These are phyloP conservation scores for Schizophyllum amplum DNA, from an alignment of 1,284 basidiomycete genomes.

Conservation along the genomic window DNA sequence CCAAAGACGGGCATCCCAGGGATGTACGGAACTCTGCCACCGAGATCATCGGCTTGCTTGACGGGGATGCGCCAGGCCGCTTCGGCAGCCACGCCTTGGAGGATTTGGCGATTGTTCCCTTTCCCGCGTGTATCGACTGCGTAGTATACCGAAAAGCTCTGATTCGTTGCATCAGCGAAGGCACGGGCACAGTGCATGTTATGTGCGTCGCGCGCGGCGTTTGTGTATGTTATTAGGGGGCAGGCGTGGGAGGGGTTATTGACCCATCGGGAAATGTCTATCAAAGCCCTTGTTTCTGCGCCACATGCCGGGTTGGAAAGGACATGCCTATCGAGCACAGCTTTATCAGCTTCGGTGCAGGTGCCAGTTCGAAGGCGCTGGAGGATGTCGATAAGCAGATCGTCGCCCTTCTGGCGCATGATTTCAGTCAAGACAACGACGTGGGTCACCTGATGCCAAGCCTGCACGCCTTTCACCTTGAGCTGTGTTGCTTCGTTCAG, in stretches of 20 bases:
- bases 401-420: constrained; percentile 11
- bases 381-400: constrained; percentile 9
- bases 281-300: background rate
- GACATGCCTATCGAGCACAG: constrained; percentile 6
- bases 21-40: constrained; percentile 10
- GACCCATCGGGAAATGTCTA: constrained; percentile 7
- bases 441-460: constrained; percentile 8
- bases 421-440: constrained; percentile 11
- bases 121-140: constrained; percentile 3
- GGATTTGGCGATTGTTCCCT: background rate
- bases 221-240: constrained; percentile 12
- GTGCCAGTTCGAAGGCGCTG: constrained; percentile 6
- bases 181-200: constrained; percentile 8
- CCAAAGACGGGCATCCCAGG: constrained; percentile 14
- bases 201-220: constrained; percentile 10
- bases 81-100: constrained; percentile 5
- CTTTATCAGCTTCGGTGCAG: constrained; percentile 7
- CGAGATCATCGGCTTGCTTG: constrained; percentile 11
- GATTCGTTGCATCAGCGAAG: constrained; percentile 8
- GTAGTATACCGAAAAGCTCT: constrained; percentile 10
- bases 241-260: constrained; percentile 6
- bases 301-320: constrained; percentile 2
- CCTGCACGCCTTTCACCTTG: constrained; percentile 11
- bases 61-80: constrained; percentile 12
- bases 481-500: constrained; percentile 5